Conservation (phyloP, 805 yeast species). For the Saturnispora mendoncae region DNA sequence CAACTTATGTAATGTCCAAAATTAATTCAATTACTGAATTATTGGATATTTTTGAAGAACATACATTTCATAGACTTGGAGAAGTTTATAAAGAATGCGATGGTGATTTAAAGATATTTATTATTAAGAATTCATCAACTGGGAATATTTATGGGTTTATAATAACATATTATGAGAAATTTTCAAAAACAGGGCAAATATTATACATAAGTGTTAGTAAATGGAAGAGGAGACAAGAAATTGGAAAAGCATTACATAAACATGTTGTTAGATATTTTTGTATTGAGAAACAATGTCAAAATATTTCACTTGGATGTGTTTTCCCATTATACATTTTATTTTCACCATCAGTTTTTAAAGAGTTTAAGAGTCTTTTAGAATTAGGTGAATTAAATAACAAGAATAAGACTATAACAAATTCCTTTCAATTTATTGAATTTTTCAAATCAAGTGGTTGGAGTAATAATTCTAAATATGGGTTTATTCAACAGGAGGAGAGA, state of each 20-base stretch:
- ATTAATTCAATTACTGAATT: conserved; percentile 23
- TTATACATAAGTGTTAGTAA: conserved; percentile 43
- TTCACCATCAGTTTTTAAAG: conserved; percentile 9
- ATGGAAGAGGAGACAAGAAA: conserved; percentile 43
- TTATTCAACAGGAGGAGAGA: conserved; percentile 6
- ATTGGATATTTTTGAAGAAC: conserved; percentile 5
- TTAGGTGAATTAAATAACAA: conserved; percentile 6
- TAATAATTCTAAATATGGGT: conserved; percentile 18
- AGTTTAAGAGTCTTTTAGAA: conserved; percentile 13
- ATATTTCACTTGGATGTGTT: conserved; percentile 35
- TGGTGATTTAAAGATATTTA: conserved; percentile 38
- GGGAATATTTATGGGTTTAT: conserved; percentile 47
- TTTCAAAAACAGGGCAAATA: conserved; percentile 34
- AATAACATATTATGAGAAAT: conserved; percentile 42
- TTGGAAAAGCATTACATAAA: conserved; percentile 45
- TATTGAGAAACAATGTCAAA: conserved; percentile 34
- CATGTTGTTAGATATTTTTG: conserved; percentile 43
- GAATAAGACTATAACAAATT: conserved; percentile 7
- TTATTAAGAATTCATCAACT: conserved; percentile 47
- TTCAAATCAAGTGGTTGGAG: conserved; percentile 37
- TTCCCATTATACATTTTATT: conserved; percentile 34
- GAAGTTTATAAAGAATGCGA: conserved; percentile 17
- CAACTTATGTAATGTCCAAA: conserved; percentile 37
- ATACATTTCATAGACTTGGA: conserved; percentile 10
- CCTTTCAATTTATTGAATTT: conserved; percentile 23